These are phyloP conservation scores for Plasmodium gallinaceum DNA, from an alignment of 169 alveolate genomes.

Conservation along the genomic window DNA sequence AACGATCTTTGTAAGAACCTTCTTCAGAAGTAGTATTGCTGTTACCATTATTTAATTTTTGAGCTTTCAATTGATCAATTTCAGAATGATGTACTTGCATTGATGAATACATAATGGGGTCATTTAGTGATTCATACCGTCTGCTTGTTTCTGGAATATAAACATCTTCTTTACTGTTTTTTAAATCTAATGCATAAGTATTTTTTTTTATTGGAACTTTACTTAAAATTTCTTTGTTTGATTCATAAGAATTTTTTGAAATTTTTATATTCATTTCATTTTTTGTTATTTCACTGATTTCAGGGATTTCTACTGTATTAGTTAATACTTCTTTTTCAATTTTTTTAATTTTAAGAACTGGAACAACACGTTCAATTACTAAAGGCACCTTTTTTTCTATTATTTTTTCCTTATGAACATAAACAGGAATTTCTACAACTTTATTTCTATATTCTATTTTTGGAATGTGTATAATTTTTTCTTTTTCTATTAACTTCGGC, in stretches of 20 bases:
- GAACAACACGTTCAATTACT: conserved; percentile 69
- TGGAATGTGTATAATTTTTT: conserved; percentile 72
- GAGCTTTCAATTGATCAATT: conserved; percentile 9
- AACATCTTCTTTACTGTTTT: conserved; percentile 13
- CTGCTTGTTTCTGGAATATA: conserved; percentile 56
- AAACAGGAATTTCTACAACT: conserved; percentile 74
- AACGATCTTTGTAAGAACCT: background rate
- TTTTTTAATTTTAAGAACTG: conserved; percentile 59
- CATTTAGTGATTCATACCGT: conserved; percentile 27
- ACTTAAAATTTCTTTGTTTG: conserved; percentile 4
- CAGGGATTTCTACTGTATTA: conserved; percentile 53
- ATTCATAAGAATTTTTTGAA: conserved; percentile 6
- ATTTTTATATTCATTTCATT: conserved; percentile 1
- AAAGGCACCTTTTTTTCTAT: conserved; percentile 71
- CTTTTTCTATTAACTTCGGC: conserved; percentile 64
- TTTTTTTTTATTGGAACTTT: conserved; percentile 1
- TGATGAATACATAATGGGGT: background rate
- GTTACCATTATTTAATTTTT: background rate
- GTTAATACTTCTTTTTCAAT: conserved; percentile 53
- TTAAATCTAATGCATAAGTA: conserved; percentile 7
- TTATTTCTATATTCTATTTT: conserved; percentile 76
- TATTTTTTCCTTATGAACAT: conserved; percentile 70
- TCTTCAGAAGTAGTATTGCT: conserved; percentile 19
- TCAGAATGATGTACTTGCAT: conserved; percentile 9
- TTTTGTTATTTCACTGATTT: conserved; percentile 45